Evolutionary conservation across 257 asterid species (phyloP), one percentile per base, ranked within the genome.

Genomic region (Plectranthus barbatus): DNA sequence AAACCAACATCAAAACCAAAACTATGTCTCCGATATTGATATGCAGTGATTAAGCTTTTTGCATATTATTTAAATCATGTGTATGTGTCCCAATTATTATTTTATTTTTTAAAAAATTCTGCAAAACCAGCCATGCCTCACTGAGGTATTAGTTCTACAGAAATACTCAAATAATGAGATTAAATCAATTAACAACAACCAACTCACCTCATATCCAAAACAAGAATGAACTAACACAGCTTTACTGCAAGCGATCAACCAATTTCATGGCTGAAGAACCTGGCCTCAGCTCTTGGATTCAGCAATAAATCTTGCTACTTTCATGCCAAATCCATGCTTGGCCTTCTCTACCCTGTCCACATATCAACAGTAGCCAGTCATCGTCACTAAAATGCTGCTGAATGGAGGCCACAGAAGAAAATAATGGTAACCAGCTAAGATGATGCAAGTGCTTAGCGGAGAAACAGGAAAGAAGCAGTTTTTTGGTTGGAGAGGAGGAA

Each of bases 261-360:
- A n/a, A 33, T 26, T 24, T 39, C 34, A 14, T 58, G n/a, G 21
- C 8, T 23, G 41, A 49, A 42, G 55, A 60, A 71, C 21, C 79
- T 36, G 51, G 54, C 69, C 58, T 45, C 53, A 81, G 57, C 64
- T 71, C 74, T 56, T 56, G 5, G 70, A 62, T 36, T 77, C 80
- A 57, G 81, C 69, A 49, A 84, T 31, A 63, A 67, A 74, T 72
- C 69, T 81, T 1, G 95, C 96, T 60, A 81, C 81, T 74, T 77
- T 91, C 98, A 91, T 91, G 12, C 98, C 98, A 52, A 91, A 91
- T 39, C 98, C 98, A 49, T 80, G 95, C 80, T 73, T 76, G 6
- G 82, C 84, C 78, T 74, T 88, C 81, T 75, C 84, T 52, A 91
- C 91, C 90, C 98, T 91, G 90, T 76, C 52, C 62, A 76, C 50